Conservation (phyloP, 129 eudicot genomes). For the Lactuca sativa region DNA sequence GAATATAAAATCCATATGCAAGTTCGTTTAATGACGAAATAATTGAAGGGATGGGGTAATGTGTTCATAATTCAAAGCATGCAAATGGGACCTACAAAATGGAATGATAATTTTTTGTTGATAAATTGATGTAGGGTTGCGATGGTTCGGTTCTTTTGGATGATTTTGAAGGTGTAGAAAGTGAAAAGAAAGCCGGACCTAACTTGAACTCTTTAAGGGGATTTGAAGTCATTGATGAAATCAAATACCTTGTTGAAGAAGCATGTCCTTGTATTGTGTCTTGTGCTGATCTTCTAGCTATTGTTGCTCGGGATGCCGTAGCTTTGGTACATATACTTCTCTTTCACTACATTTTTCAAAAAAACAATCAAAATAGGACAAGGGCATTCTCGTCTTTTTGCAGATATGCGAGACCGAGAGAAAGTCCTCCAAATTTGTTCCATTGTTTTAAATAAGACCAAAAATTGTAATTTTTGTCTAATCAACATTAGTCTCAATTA, state of each 20-base stretch:
- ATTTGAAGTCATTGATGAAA: constrained; percentile 60
- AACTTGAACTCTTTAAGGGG: constrained; percentile 54
- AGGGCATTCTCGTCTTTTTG: neutral
- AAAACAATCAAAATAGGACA: neutral
- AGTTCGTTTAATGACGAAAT: too few species aligned
- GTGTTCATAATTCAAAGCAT: neutral
- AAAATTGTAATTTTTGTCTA: too few species aligned
- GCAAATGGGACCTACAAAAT: neutral
- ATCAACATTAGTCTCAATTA: too few species aligned
- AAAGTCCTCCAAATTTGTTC: too few species aligned
- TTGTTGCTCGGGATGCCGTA: constrained; percentile 64
- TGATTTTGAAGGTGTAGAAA: constrained; percentile 37
- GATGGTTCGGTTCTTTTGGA: constrained; percentile 64
- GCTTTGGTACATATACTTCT: constrained; percentile 32
- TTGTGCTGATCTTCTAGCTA: constrained; percentile 71
- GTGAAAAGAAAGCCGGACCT: constrained; percentile 57
- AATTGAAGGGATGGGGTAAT: too few species aligned
- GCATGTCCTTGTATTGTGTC: constrained; percentile 62
- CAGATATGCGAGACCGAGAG: too few species aligned
- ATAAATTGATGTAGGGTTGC: constrained; percentile 41
- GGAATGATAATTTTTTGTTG: neutral
- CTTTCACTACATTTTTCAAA: neutral
- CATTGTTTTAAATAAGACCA: too few species aligned
- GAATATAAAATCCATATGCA: too few species aligned
- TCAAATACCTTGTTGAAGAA: constrained; percentile 49